Evolutionary conservation across 495 filamentous ascomycete species (phyloP), one percentile per base, ranked within the genome.

Genomic region (Usnea hakonensis): DNA sequence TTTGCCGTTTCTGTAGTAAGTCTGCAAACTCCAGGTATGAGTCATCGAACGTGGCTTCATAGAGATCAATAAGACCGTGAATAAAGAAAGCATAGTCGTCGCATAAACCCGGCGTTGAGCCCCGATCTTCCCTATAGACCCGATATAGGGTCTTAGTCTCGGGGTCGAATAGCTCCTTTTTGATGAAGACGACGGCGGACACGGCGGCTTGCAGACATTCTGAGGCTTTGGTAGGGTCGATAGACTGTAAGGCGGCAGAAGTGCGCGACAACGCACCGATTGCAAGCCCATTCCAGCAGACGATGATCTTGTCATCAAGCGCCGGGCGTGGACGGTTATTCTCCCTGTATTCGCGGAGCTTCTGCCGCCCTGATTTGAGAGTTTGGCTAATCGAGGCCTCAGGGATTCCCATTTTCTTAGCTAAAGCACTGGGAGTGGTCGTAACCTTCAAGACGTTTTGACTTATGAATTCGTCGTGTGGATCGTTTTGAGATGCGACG

Each of bases 61-160:
- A 96, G 63, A 98, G 80, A 65, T 94, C 86, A 55, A 97, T 77
- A 23, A 97, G 77, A 1, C 91, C 95, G 33, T 85, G 81, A 55
- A 91, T 90, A 57, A 97, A 68, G 72, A 89, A 96, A 4, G 94
- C 92, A 72, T 97, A 98, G 72, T 98, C 94, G 65, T 98, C 94
- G 7, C 92, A 92, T 72, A 97, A 95, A 1, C 84, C 94, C 7
- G 78, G 78, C 0, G 86, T 88, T 40, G 87, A 80, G 32, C 90
- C 88, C 38, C 76, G 79, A 26, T 86, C 88, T 65, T 91, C 84
- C 35, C 86, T 85, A 70, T 86, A 96, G 52, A 95, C 87, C 30
- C 94, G 80, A 64, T 85, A 87, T 44, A 97, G 74, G 5, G 80
- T 79, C 33, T 83, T 84, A 1, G 76, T 80, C 2, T 73, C 63